These are phyloP conservation scores for Sclerotinia glacialis DNA, from an alignment of 2,329 filamentous ascomycete species.

Conservation along the genomic window DNA sequence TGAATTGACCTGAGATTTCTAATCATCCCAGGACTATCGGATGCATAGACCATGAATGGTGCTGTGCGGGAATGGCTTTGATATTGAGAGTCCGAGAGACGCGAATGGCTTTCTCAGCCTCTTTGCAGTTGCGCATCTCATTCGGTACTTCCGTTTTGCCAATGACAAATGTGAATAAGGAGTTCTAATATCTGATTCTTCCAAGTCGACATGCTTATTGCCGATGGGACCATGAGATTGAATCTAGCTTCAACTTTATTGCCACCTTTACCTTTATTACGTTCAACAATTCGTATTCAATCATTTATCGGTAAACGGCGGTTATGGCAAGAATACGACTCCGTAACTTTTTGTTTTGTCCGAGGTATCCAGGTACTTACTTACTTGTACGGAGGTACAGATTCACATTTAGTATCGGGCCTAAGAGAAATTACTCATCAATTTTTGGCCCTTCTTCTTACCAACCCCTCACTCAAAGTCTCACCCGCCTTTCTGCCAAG, in stretches of 20 bases:
- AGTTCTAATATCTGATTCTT: not conserved
- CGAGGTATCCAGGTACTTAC: not conserved
- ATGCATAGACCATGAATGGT: slow-evolving; percentile 31
- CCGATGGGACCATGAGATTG: not conserved
- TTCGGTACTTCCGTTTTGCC: not conserved
- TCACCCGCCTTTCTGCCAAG: slow-evolving; percentile 9
- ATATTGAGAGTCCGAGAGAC: not conserved
- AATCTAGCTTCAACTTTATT: slow-evolving; percentile 12
- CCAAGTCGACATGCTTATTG: not conserved
- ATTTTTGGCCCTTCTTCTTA: not conserved
- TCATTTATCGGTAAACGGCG: slow-evolving; percentile 8
- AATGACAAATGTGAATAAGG: not conserved
- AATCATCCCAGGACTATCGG: slow-evolving; percentile 18
- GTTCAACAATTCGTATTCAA: not conserved
- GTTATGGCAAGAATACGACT: not conserved
- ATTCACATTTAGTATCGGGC: too few species aligned
- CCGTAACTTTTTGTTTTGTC: not conserved
- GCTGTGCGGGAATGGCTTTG: slow-evolving; percentile 28
- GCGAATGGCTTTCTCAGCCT: slow-evolving; percentile 25
- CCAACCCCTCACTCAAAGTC: slow-evolving; percentile 8
- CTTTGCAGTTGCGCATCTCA: slow-evolving; percentile 20
- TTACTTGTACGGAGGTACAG: too few species aligned
- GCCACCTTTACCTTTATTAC: slow-evolving; percentile 6
- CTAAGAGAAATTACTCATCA: slow-evolving; percentile 12
- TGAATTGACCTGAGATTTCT: slow-evolving; percentile 23